phyloP scores from a whole-genome alignment of 345 rosid genomes.

The Clausena lansium region DNA sequence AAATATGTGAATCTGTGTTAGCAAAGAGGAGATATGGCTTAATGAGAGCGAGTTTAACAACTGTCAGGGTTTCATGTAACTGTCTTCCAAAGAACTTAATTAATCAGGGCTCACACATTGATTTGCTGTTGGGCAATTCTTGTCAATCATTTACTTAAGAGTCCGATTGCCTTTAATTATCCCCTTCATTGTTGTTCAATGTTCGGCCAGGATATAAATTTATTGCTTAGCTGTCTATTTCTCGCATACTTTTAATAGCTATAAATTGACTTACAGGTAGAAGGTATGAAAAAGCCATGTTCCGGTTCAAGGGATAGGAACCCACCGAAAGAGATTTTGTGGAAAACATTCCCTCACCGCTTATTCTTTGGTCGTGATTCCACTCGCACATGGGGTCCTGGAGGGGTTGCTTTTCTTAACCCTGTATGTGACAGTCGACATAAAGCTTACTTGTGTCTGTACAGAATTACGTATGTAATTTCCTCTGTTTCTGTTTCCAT shows the following conservation, averaged over 20 bases:
- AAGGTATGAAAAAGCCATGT: slow-evolving; percentile 67
- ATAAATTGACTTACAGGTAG: slow-evolving; percentile 38
- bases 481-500: not conserved
- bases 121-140: not conserved
- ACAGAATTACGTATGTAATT: slow-evolving; percentile 71
- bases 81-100: not conserved
- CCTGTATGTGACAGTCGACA: slow-evolving; percentile 48
- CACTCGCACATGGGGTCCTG: slow-evolving; percentile 63
- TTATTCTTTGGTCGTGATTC: slow-evolving; percentile 81
- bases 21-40: not conserved
- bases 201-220: not conserved
- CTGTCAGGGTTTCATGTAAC: not conserved
- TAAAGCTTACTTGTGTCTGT: slow-evolving; percentile 55
- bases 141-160: not conserved
- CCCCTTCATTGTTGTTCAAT: not conserved
- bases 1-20: not conserved
- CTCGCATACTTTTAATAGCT: not conserved
- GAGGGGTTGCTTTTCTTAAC: slow-evolving; percentile 84
- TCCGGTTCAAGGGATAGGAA: slow-evolving; percentile 72
- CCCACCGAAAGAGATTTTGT: slow-evolving; percentile 64
- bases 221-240: not conserved
- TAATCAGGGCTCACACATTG: not conserved
- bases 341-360: slow-evolving; percentile 75
- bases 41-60: not conserved
- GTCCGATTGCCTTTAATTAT: not conserved